Evolutionary conservation across 495 filamentous ascomycete species (phyloP).

Genomic region (Chaetomium fimeti): DNA sequence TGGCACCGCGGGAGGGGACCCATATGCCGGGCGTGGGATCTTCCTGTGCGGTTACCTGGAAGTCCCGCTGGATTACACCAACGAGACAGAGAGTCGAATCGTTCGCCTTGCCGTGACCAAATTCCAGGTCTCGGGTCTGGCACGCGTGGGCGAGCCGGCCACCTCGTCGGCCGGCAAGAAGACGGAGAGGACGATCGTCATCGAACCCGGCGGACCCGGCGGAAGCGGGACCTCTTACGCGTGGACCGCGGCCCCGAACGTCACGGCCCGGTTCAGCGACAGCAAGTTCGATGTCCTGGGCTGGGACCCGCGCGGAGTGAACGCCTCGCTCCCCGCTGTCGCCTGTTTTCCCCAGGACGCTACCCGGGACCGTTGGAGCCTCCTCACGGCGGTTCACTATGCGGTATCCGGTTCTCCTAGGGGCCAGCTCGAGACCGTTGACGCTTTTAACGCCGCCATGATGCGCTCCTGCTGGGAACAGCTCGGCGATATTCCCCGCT

Average conservation of each 20-base stretch:
- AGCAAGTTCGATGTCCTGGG: conserved; percentile 51
- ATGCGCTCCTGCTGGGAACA: conserved; percentile 46
- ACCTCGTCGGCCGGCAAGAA: conserved; percentile 32
- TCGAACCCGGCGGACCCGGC: conserved; percentile 50
- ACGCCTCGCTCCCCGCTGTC: conserved; percentile 48
- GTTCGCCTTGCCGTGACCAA: conserved; percentile 47
- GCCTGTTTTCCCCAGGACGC: conserved; percentile 51
- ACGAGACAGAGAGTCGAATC: conserved; percentile 43
- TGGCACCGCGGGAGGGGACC: conserved; percentile 16
- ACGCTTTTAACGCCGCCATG: conserved; percentile 44
- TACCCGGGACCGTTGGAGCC: conserved; percentile 44
- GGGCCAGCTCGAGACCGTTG: conserved; percentile 40
- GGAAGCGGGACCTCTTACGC: conserved; percentile 46
- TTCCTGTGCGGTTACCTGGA: conserved; percentile 50
- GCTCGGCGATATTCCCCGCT: conserved; percentile 45
- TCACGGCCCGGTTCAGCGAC: conserved; percentile 42
- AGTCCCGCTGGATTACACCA: conserved; percentile 49
- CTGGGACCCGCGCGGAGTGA: conserved; percentile 58
- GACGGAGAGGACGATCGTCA: conserved; percentile 48
- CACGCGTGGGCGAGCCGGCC: conserved; percentile 21
- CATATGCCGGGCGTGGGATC: conserved; percentile 44
- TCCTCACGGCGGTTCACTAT: conserved; percentile 41
- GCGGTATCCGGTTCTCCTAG: conserved; percentile 36
- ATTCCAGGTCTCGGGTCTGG: conserved; percentile 46
- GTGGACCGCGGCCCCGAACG: conserved; percentile 37